These are phyloP conservation scores for Dothiorella sarmentorum DNA, from an alignment of 2,329 filamentous ascomycete species.

Conservation along the genomic window DNA sequence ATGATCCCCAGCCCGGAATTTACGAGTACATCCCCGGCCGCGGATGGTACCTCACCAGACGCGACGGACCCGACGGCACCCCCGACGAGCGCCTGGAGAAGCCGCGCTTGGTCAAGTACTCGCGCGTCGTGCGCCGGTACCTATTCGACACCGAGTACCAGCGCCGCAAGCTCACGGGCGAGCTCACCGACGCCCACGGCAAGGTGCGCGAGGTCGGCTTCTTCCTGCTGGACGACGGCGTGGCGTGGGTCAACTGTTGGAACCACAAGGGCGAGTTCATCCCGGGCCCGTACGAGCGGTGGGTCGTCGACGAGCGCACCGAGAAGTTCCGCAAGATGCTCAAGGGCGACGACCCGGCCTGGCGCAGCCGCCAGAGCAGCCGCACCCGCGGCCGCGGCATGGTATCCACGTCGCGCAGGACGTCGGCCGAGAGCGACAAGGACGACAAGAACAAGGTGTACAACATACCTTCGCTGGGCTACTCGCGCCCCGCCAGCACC, in stretches of 20 bases:
- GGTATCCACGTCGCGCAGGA: too few relatives aligned
- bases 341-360: conserved; percentile 37
- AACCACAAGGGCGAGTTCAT: conserved; percentile 49
- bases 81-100: conserved; percentile 26
- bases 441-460: conserved; percentile 9
- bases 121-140: conserved; percentile 48
- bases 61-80: conserved; percentile 35
- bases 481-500: conserved; percentile 12
- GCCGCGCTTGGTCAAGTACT: conserved; percentile 43
- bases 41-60: conserved; percentile 49
- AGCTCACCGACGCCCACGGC: conserved; percentile 38
- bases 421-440: conserved; percentile 5
- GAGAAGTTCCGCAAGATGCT: conserved; percentile 38
- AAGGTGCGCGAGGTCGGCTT: conserved; percentile 42
- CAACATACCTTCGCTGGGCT: neutral
- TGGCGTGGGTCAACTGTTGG: conserved; percentile 51
- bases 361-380: conserved; percentile 9
- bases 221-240: conserved; percentile 49
- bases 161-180: conserved; percentile 43
- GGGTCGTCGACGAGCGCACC: conserved; percentile 44
- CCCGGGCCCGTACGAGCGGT: conserved; percentile 49
- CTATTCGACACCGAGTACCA: conserved; percentile 49
- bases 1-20: conserved; percentile 45
- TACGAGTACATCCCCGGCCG: conserved; percentile 50
- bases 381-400: neutral